Percentiles rank a stretch among this genome's conserved stretches.
Evolutionary conservation across 345 rosid species (phyloP).

Genomic region (Firmiana major): DNA sequence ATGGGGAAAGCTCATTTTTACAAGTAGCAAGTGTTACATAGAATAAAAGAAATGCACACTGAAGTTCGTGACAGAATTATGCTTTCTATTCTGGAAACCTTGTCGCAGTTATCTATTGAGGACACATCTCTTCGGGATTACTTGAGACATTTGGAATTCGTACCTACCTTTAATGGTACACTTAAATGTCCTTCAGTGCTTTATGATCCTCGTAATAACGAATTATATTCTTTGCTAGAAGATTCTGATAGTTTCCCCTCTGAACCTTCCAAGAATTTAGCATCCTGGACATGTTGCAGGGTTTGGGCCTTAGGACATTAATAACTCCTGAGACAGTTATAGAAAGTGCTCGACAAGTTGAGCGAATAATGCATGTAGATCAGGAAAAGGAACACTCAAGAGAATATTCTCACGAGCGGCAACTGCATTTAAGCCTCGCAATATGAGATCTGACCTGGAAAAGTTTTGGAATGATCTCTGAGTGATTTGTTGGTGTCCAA

Average conservation of each 20-base stretch:
- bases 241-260: slow-evolving; percentile 75
- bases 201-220: slow-evolving; percentile 88
- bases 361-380: slow-evolving; percentile 59
- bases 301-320: slow-evolving; percentile 81
- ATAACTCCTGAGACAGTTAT: slow-evolving; percentile 76
- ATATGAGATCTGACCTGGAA: slow-evolving; percentile 68
- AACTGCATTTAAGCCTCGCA: slow-evolving; percentile 75
- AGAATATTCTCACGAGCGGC: slow-evolving; percentile 79
- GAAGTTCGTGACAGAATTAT: slow-evolving; percentile 68
- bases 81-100: slow-evolving; percentile 71
- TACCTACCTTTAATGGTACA: slow-evolving; percentile 63
- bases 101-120: slow-evolving; percentile 81
- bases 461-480: slow-evolving; percentile 87
- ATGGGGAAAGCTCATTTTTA: slow-evolving; percentile 79
- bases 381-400: slow-evolving; percentile 63
- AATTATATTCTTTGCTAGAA: slow-evolving; percentile 75
- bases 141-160: slow-evolving; percentile 74
- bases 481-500: slow-evolving; percentile 95
- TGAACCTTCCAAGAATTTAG: slow-evolving; percentile 55
- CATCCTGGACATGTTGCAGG: slow-evolving; percentile 75
- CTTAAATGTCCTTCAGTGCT: slow-evolving; percentile 62
- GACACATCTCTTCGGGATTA: slow-evolving; percentile 62
- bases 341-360: slow-evolving; percentile 81
- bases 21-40: slow-evolving; percentile 58
- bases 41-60: slow-evolving; percentile 59